Evolutionary conservation across 2,329 filamentous ascomycete genomes (phyloP), one percentile per base, ranked within the genome.

Genomic region (Cladosporium oxysporum): DNA sequence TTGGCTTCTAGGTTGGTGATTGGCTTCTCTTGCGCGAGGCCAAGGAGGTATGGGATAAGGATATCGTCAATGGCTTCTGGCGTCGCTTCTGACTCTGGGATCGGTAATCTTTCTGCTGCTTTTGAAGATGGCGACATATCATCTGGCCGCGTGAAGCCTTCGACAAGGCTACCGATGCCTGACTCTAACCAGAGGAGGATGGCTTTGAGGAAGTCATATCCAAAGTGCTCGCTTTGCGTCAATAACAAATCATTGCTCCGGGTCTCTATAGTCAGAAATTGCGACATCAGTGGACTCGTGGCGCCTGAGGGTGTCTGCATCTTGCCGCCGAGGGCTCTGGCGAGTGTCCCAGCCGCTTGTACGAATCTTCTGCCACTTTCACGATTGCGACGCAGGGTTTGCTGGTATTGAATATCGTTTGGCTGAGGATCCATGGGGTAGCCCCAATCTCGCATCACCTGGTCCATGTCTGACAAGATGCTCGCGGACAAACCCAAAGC

Each of bases 141-240:
- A 3, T 77, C 75, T 29, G 79, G 77, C 61, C 80, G 78, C 49
- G 83, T 84, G 73, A 90, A 90, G 0, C 84, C 86, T 66, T 84
- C 79, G 2, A 88, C 74, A 11, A 89, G 74, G 31, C 81, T 81
- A 10, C 82, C 78, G 16, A 85, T 77, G 11, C 87, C 87, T 37
- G 85, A 86, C 64, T 87, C 84, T 2, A 89, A 76, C 85, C 87
- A 90, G 1, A 89, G 78, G 2, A 88, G 72, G 52, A 89, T 87
- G 1, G 87, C 86, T 72, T 86, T 88, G 29, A 89, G 70, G 69
- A 90, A 89, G 69, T 89, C 87, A 70, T 88, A 88, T n/a, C 81
- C 81, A 72, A 89, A 89, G 16, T 83, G 82, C 53, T 85, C 81
- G 23, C 80, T 77, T 8, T 70, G 69, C 14, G 79, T 71, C 23